Evolutionary conservation across 768 basidiomycete species (phyloP).

Genomic region (Suillus cothurnatus): DNA sequence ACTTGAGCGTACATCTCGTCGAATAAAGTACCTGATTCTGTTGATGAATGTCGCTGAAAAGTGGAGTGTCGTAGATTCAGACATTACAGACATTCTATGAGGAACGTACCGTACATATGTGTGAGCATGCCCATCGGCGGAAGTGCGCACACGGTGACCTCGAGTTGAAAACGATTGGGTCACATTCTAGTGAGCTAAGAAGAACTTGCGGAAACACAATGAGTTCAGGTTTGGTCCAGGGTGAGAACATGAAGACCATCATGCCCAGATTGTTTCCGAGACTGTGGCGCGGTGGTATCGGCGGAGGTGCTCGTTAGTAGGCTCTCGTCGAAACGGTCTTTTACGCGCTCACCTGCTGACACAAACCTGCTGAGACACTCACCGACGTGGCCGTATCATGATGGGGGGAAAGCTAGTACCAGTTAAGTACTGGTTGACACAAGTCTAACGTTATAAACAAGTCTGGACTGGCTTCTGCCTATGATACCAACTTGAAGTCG

Average conservation of each 20-base stretch:
- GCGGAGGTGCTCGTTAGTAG: neutral
- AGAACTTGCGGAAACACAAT: neutral
- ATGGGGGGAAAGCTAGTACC: neutral
- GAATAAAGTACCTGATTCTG: neutral
- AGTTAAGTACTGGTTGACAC: neutral
- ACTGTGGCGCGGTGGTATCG: neutral
- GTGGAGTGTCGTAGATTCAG: neutral
- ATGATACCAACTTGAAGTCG: neutral
- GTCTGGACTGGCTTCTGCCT: neutral
- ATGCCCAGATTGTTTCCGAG: neutral
- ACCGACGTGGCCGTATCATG: neutral
- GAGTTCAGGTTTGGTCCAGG: neutral
- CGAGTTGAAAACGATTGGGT: neutral
- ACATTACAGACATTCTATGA: neutral
- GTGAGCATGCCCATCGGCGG: neutral
- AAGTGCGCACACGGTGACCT: neutral
- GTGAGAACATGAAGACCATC: neutral
- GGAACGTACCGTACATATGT: neutral
- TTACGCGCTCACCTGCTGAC: neutral
- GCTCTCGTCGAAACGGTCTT: neutral
- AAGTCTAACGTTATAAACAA: neutral
- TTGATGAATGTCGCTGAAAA: neutral
- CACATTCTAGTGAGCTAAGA: neutral
- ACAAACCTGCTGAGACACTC: neutral
- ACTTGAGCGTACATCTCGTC: neutral